phyloP scores from a whole-genome alignment of 768 basidiomycete species.

The Amanita pseudoporphyria region DNA sequence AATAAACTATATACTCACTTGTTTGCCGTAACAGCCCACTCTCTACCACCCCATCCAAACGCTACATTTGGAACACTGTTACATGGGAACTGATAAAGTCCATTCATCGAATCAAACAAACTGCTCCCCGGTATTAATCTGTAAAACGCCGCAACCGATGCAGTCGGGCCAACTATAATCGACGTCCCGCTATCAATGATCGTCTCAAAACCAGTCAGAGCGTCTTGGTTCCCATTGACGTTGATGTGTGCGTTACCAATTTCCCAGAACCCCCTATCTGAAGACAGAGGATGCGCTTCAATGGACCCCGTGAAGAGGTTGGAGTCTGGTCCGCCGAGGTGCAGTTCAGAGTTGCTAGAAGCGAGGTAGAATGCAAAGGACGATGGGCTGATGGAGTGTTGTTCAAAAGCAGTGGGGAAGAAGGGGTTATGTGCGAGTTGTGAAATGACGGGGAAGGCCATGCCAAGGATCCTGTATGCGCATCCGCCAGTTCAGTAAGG shows the following conservation, averaged over 20 bases:
- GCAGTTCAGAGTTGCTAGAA: neutral
- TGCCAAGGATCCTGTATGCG: neutral
- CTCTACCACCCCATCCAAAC: constrained; percentile 2
- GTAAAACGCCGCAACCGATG: neutral
- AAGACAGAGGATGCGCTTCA: neutral
- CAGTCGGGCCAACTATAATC: neutral
- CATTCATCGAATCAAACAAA: neutral
- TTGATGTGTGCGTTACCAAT: constrained; percentile 1
- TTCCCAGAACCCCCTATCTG: neutral
- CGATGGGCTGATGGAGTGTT: neutral
- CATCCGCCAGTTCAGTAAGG: too few species aligned
- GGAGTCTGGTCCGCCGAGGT: neutral
- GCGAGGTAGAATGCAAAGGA: constrained; percentile 5
- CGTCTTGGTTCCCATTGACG: neutral
- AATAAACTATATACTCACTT: constrained; percentile 3
- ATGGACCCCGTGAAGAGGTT: neutral
- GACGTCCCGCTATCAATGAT: constrained; percentile 4
- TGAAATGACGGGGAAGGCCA: constrained; percentile 1
- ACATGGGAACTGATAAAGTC: constrained; percentile 2
- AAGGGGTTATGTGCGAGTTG: neutral
- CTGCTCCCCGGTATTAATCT: neutral
- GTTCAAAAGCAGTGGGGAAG: neutral
- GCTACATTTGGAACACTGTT: neutral
- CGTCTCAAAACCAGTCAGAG: neutral
- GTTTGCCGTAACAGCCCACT: neutral